phyloP scores from a whole-genome alignment of 305 asterid genomes.

The Solanum hybrid region DNA sequence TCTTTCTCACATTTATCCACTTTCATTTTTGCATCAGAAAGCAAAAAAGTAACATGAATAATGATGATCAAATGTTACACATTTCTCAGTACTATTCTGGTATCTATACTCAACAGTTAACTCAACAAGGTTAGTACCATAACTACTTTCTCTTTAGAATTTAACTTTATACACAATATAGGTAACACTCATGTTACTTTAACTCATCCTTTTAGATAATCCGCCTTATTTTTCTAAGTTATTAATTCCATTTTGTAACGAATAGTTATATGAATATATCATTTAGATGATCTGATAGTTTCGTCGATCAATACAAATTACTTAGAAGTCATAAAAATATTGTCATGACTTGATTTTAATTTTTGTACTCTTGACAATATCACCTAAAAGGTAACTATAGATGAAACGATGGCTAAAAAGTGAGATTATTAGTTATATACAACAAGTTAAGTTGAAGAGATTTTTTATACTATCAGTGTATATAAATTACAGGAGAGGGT shows the following conservation, averaged over 20 bases:
- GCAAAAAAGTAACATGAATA: slow-evolving; percentile 11
- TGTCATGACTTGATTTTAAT: not conserved
- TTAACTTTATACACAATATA: not conserved
- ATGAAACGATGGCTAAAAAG: not conserved
- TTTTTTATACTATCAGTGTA: not conserved
- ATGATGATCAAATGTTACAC: slow-evolving; percentile 36
- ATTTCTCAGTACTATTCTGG: slow-evolving; percentile 48
- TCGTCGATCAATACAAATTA: not conserved
- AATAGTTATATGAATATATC: not conserved
- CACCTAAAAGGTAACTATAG: not conserved
- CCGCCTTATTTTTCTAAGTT: too few relatives aligned
- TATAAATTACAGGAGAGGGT: slow-evolving; percentile 13
- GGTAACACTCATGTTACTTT: not conserved
- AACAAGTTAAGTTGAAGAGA: not conserved
- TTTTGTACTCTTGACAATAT: not conserved
- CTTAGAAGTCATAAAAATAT: too few relatives aligned
- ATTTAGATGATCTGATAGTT: not conserved
- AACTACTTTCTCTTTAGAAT: not conserved
- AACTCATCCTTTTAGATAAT: not conserved
- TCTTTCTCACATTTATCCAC: not conserved
- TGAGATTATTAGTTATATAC: not conserved
- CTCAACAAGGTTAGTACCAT: slow-evolving; percentile 36
- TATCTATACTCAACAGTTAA: slow-evolving; percentile 26
- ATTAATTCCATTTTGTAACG: not conserved
- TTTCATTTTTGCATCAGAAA: not conserved